Evolutionary conservation across 345 rosid genomes (phyloP).

Genomic region (Populus simonii): DNA sequence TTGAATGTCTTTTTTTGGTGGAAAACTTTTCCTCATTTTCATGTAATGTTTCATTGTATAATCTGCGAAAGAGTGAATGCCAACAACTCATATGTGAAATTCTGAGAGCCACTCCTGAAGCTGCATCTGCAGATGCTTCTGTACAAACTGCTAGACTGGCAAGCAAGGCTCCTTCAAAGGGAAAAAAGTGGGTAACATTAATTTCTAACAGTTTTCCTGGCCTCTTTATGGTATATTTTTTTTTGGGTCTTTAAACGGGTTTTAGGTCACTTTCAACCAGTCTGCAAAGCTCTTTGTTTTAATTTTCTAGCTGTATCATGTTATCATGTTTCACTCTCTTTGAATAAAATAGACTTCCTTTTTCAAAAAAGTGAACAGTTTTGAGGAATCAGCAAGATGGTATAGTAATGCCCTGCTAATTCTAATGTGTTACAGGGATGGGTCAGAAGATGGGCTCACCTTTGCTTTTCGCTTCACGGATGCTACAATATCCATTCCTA

Average conservation of each 20-base stretch:
- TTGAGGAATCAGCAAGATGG: not conserved
- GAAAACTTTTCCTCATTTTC: slow-evolving; percentile 2
- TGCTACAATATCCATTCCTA: slow-evolving; percentile 66
- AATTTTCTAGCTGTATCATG: not conserved
- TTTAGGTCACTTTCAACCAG: not conserved
- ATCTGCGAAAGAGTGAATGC: slow-evolving; percentile 79
- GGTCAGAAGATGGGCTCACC: slow-evolving; percentile 82
- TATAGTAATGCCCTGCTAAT: slow-evolving; percentile 24
- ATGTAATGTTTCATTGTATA: slow-evolving; percentile 12
- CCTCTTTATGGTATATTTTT: not conserved
- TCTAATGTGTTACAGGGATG: slow-evolving; percentile 58
- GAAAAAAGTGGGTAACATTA: slow-evolving; percentile 50
- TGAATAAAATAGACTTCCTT: not conserved
- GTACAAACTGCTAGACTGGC: slow-evolving; percentile 97
- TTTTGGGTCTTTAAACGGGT: not conserved
- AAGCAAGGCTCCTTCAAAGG: slow-evolving; percentile 70
- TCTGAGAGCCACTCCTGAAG: slow-evolving; percentile 98
- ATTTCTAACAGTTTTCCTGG: not conserved
- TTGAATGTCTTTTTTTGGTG: not conserved
- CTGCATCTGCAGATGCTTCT: slow-evolving; percentile 95
- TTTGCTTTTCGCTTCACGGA: slow-evolving; percentile 98
- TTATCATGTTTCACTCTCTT: not conserved
- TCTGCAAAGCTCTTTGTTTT: not conserved
- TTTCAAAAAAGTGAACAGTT: not conserved
- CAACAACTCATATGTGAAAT: slow-evolving; percentile 99